Evolutionary conservation across 148 eudicot genomes (phyloP).

Genomic region (Rheum nobile): DNA sequence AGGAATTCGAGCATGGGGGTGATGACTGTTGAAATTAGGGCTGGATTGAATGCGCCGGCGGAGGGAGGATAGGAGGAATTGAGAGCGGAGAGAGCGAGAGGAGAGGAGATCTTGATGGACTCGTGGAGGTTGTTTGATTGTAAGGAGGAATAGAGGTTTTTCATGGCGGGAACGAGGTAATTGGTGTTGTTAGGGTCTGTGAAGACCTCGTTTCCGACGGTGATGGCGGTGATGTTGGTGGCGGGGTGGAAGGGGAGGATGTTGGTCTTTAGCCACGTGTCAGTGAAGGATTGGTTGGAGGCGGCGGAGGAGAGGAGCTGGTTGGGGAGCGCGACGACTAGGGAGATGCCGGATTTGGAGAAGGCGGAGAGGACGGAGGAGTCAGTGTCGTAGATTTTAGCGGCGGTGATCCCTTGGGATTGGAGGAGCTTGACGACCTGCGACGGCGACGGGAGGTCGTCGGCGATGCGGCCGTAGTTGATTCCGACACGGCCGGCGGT

Average conservation of each 20-base stretch:
- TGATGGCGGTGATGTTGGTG: constrained; percentile 39
- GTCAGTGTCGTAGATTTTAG: constrained; percentile 60
- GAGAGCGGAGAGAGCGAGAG: constrained; percentile 57
- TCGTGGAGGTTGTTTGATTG: constrained; percentile 22
- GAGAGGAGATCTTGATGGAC: constrained; percentile 64
- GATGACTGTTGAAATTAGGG: constrained; percentile 40
- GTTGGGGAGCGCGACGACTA: constrained; percentile 56
- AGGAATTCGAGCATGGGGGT: constrained; percentile 63
- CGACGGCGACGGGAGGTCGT: constrained; percentile 58
- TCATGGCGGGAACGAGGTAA: constrained; percentile 62
- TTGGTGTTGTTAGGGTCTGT: constrained; percentile 38
- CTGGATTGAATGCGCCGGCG: constrained; percentile 51
- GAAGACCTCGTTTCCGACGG: constrained; percentile 89
- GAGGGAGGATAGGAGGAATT: constrained; percentile 77
- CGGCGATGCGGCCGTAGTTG: constrained; percentile 75
- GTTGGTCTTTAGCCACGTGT: constrained; percentile 52
- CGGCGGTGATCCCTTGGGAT: constrained; percentile 36
- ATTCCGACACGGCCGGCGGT: constrained; percentile 33
- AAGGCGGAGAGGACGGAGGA: constrained; percentile 35
- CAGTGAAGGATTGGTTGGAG: constrained; percentile 44
- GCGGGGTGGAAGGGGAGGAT: constrained; percentile 33
- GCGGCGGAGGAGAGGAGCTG: constrained; percentile 68
- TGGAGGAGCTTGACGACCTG: constrained; percentile 70
- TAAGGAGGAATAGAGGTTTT: constrained; percentile 48
- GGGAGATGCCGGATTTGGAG: constrained; percentile 21